These are phyloP conservation scores for Candida vaughaniae DNA, from an alignment of 805 yeast genomes.

Conservation along the genomic window DNA sequence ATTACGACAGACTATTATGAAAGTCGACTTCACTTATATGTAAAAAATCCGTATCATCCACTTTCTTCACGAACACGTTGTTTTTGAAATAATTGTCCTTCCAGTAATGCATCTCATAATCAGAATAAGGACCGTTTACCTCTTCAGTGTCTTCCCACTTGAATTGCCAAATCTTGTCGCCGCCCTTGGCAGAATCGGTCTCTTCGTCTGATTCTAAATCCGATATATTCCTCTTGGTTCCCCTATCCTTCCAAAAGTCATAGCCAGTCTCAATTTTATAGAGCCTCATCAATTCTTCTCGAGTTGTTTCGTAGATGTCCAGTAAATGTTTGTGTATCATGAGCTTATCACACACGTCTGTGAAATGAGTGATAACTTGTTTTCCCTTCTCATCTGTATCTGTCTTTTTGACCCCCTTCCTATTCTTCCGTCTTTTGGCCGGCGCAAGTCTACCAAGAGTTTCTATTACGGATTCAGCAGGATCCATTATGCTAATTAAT, in stretches of 20 bases:
- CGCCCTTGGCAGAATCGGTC: no score
- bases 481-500: constrained; percentile 34
- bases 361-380: constrained; percentile 23
- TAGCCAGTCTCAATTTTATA: constrained; percentile 24
- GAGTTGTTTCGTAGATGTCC: constrained; percentile 51
- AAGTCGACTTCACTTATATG: constrained; percentile 25
- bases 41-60: constrained; percentile 22
- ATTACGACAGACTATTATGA: no score
- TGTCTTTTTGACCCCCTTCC: constrained; percentile 5
- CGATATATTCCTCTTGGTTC: constrained; percentile 17
- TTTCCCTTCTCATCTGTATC: constrained; percentile 21
- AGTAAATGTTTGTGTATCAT: constrained; percentile 37
- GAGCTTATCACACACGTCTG: constrained; percentile 49
- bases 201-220: constrained; percentile 9
- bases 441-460: constrained; percentile 44
- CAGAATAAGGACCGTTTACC: constrained; percentile 50
- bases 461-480: constrained; percentile 62
- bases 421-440: constrained; percentile 17
- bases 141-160: constrained; percentile 38
- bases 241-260: constrained; percentile 14
- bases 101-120: constrained; percentile 59
- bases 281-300: constrained; percentile 53
- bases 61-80: constrained; percentile 41
- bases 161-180: constrained; percentile 38
- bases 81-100: constrained; percentile 46